These are phyloP conservation scores for Globisporangium apiculatum DNA, from an alignment of 352 stramenopile genomes.

Conservation along the genomic window DNA sequence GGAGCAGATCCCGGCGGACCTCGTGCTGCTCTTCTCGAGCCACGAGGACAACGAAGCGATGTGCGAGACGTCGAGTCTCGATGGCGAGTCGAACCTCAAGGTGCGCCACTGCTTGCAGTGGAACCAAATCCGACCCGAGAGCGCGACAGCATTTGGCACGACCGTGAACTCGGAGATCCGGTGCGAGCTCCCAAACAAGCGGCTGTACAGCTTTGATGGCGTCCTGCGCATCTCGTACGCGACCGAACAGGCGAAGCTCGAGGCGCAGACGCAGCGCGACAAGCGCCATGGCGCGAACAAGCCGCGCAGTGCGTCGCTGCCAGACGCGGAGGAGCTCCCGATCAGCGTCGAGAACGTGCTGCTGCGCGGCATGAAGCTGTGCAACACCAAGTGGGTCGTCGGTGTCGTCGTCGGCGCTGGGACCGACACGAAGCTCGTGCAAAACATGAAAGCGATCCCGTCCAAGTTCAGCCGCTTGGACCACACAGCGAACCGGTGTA, in stretches of 20 bases:
- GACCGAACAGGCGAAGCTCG: conserved; percentile 18
- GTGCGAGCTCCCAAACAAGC: conserved; percentile 76
- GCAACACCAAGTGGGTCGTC: conserved; percentile 77
- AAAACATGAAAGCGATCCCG: conserved; percentile 82
- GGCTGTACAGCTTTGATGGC: conserved; percentile 77
- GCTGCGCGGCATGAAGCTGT: conserved; percentile 75
- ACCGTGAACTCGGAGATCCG: conserved; percentile 51
- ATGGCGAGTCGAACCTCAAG: conserved; percentile 83
- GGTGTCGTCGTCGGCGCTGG: conserved; percentile 74
- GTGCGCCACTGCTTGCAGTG: conserved; percentile 59
- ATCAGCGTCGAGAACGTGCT: conserved; percentile 79
- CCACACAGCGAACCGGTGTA: conserved; percentile 70
- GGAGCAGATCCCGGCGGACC: conserved; percentile 88
- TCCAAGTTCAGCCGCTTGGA: conserved; percentile 84
- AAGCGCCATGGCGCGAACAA: conserved; percentile 3
- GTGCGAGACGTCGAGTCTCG: conserved; percentile 78
- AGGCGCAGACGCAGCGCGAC: conserved; percentile 1
- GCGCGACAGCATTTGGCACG: conserved; percentile 39
- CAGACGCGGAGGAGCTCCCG: conserved; percentile 47
- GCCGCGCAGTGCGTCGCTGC: neutral
- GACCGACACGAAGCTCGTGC: conserved; percentile 76
- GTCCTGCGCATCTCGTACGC: conserved; percentile 38
- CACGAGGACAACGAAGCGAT: conserved; percentile 62
- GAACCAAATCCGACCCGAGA: conserved; percentile 32
- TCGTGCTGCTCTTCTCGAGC: conserved; percentile 86